phyloP scores from a whole-genome alignment of 352 stramenopile genomes.

The Discostella stelligera region DNA sequence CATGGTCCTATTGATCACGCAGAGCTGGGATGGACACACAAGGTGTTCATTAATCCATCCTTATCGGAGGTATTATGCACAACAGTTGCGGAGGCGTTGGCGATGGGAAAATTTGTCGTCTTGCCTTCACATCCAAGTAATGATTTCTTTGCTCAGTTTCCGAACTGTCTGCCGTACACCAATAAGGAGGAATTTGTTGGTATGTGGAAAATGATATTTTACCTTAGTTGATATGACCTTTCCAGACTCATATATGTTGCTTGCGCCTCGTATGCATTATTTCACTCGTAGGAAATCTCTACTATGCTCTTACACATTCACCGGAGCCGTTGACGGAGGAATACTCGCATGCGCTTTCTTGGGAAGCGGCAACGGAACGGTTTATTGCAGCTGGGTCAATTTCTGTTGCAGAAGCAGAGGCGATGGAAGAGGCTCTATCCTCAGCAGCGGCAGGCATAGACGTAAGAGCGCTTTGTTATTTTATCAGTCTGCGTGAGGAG shows the following conservation, averaged over 20 bases:
- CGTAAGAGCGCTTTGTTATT: slow-evolving; percentile 37
- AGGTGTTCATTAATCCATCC: slow-evolving; percentile 86
- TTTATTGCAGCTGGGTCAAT: slow-evolving; percentile 73
- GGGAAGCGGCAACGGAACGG: slow-evolving; percentile 85
- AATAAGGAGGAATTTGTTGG: slow-evolving; percentile 85
- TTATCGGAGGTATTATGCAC: slow-evolving; percentile 86
- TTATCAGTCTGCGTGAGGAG: not conserved
- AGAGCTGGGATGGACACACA: slow-evolving; percentile 65
- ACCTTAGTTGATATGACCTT: not conserved
- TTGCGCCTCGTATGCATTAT: not conserved
- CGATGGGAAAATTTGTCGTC: slow-evolving; percentile 88
- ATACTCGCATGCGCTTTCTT: slow-evolving; percentile 77
- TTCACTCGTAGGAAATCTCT: slow-evolving; percentile 60
- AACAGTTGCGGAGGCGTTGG: slow-evolving; percentile 85
- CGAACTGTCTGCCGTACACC: slow-evolving; percentile 84
- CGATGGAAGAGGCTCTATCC: slow-evolving; percentile 45
- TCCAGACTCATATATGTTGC: not conserved
- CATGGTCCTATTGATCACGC: slow-evolving; percentile 78
- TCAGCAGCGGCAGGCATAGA: slow-evolving; percentile 62
- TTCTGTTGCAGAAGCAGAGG: slow-evolving; percentile 62
- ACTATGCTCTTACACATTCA: slow-evolving; percentile 82
- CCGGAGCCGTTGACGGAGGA: slow-evolving; percentile 80
- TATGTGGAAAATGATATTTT: slow-evolving; percentile 32
- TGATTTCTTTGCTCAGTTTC: slow-evolving; percentile 88
- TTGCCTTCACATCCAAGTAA: slow-evolving; percentile 85